Conservation (phyloP, 345 rosid genomes). For the Bruguiera parviflora region DNA sequence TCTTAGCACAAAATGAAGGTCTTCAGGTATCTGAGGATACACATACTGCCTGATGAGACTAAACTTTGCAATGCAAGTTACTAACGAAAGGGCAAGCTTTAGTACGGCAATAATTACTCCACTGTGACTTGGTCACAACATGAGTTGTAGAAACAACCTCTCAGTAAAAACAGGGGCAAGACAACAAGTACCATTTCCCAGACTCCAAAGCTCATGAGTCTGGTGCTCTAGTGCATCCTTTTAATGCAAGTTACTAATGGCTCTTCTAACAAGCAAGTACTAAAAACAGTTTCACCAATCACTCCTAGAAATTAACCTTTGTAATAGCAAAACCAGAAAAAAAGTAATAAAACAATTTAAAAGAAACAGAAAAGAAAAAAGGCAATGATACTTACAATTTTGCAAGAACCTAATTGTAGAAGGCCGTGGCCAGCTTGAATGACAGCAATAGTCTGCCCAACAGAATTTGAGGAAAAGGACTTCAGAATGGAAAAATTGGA, state of each 20-base stretch:
- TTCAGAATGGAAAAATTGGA: constrained; percentile 6
- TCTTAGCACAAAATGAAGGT: constrained; percentile 91
- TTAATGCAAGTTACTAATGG: too few species aligned
- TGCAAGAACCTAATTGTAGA: constrained; percentile 92
- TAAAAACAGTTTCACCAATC: too few species aligned
- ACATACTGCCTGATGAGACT: constrained; percentile 6
- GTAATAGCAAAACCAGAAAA: neutral
- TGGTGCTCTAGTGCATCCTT: too few species aligned
- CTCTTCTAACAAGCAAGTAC: too few species aligned
- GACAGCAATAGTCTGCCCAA: constrained; percentile 87
- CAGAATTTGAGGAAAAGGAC: constrained; percentile 1
- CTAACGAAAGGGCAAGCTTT: neutral
- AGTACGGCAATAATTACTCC: too few species aligned
- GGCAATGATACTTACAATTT: constrained; percentile 59
- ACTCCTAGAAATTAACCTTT: too few species aligned
- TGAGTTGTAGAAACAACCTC: too few species aligned
- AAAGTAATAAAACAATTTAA: neutral
- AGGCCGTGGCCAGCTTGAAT: constrained; percentile 99
- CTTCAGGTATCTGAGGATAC: constrained; percentile 71
- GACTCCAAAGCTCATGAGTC: neutral
- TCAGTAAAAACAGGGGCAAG: too few species aligned
- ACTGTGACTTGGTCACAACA: too few species aligned
- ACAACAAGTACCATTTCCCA: neutral
- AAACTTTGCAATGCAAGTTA: neutral
- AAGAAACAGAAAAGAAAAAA: neutral